Conservation (phyloP, 2,329 filamentous ascomycete species). For the Hymenoscyphus albidus region DNA sequence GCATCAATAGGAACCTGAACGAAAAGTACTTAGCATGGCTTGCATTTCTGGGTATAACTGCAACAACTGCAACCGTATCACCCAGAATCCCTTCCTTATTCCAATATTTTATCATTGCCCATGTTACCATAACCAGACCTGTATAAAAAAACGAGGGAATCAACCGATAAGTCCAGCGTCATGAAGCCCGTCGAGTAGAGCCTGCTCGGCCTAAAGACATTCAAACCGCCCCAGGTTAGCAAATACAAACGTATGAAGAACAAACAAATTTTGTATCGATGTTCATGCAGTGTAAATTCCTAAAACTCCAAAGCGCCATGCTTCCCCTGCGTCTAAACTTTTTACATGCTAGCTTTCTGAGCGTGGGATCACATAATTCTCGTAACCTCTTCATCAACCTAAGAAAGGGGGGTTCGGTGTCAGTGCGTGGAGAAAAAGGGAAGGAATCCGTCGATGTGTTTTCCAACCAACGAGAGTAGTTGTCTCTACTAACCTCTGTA, state of each 20-base stretch:
- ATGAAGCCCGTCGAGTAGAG: not conserved
- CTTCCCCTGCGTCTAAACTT: not conserved
- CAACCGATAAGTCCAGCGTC: not conserved
- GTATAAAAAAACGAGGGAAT: not conserved
- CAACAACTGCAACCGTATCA: not conserved
- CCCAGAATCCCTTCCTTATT: not conserved
- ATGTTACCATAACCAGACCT: not conserved
- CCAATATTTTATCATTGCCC: not conserved
- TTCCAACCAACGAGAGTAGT: not conserved
- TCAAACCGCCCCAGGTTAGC: not conserved
- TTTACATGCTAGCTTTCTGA: not conserved
- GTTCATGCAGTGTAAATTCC: slow-evolving; percentile 10
- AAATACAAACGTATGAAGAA: not conserved
- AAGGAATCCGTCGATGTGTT: not conserved
- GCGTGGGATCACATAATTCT: slow-evolving; percentile 36
- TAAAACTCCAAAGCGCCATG: slow-evolving; percentile 17
- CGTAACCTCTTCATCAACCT: slow-evolving; percentile 38
- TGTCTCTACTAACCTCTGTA: slow-evolving; percentile 76
- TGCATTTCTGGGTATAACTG: not conserved
- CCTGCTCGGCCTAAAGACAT: slow-evolving; percentile 2
- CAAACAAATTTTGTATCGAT: not conserved
- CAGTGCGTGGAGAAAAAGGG: slow-evolving; percentile 42
- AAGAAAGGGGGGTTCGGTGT: slow-evolving; percentile 46
- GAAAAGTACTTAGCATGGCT: not conserved
- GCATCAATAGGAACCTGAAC: not conserved